These are phyloP conservation scores for Thelonectria blattea DNA, from an alignment of 2,329 filamentous ascomycete species.

Conservation along the genomic window DNA sequence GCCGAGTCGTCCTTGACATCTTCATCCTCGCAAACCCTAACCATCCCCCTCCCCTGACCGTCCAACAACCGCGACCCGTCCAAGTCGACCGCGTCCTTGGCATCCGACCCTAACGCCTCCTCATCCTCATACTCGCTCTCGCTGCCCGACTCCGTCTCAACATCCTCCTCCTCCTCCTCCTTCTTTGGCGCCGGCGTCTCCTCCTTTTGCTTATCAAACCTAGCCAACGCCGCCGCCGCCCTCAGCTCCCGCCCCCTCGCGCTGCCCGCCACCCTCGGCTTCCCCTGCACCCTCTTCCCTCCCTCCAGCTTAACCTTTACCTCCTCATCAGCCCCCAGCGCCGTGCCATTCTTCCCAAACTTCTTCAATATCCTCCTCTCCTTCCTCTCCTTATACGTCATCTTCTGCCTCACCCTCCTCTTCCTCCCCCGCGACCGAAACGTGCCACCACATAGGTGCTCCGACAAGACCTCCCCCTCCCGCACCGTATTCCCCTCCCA, in stretches of 20 bases:
- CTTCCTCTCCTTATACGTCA: slow-evolving; percentile 75
- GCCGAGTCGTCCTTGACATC: slow-evolving; percentile 52
- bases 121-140: slow-evolving; percentile 58
- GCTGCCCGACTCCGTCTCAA: slow-evolving; percentile 50
- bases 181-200: slow-evolving; percentile 43
- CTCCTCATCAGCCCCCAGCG: slow-evolving; percentile 72
- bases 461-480: slow-evolving; percentile 64
- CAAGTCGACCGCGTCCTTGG: slow-evolving; percentile 65
- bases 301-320: slow-evolving; percentile 71
- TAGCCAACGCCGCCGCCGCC: slow-evolving; percentile 76
- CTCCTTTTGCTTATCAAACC: slow-evolving; percentile 68
- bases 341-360: slow-evolving; percentile 73
- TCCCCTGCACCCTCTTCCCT: slow-evolving; percentile 65
- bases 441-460: slow-evolving; percentile 82
- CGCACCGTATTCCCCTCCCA: slow-evolving; percentile 61
- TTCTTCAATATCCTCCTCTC: slow-evolving; percentile 76
- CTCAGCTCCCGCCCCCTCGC: slow-evolving; percentile 76
- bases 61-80: slow-evolving; percentile 71
- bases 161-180: slow-evolving; percentile 45
- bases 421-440: slow-evolving; percentile 68
- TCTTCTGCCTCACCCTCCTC: slow-evolving; percentile 56
- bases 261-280: slow-evolving; percentile 77
- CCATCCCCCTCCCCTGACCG: slow-evolving; percentile 68
- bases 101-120: slow-evolving; percentile 46
- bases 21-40: slow-evolving; percentile 79